Base-by-base conservation (phyloP, 139 green algal genomes). In the Cymbomonas tetramitiformis region DNA sequence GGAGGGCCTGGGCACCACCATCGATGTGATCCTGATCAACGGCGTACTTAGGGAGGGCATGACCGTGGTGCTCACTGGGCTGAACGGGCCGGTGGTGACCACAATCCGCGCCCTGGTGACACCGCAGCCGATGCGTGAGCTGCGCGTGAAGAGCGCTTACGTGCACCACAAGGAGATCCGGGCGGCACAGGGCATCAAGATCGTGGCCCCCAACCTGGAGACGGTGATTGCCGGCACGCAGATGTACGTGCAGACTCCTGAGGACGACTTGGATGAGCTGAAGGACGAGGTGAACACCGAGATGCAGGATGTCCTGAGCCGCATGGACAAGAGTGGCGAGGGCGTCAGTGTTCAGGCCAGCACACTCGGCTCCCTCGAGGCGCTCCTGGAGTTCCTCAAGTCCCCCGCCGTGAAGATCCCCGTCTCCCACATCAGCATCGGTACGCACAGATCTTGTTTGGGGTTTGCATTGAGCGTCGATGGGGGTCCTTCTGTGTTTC, bases 1-100 rank as follows among this genome's bases (percentile, higher is more conserved):
- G 38, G 91, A 98, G 79, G 91, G 91, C 0, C 81, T 97, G 61
- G 91, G 91, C 51, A 98, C 90, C 29, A 97, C 91, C 3, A 83
- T 97, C 15, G 91, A 98, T 58, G 86, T 94, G 23, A 86, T 98
- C 43, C 78, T 98, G 30, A 80, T 98, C 26, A 98, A 98, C 51
- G 87, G 86, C 38, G 53, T 59, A 33, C 47, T 80, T 10, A 36
- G 73, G 1, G 89, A 97, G 67, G 87, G 90, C 10, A 86, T 96
- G 63, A 75, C 72, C 7, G 92, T 99, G 5, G 58, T 65, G 7
- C 18, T 65, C 3, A 31, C 33, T 2, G 58, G 58, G 5, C 23
- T 61, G 32, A 30, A 77, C 46, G 70, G 70, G 2, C 73, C 91
- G 34, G 91, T 99, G 43, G 78, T 88, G 15, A 96, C 89, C 0